These are phyloP conservation scores for Chaetoscypha palmicola DNA, from an alignment of 2,329 filamentous ascomycete species.

Conservation along the genomic window DNA sequence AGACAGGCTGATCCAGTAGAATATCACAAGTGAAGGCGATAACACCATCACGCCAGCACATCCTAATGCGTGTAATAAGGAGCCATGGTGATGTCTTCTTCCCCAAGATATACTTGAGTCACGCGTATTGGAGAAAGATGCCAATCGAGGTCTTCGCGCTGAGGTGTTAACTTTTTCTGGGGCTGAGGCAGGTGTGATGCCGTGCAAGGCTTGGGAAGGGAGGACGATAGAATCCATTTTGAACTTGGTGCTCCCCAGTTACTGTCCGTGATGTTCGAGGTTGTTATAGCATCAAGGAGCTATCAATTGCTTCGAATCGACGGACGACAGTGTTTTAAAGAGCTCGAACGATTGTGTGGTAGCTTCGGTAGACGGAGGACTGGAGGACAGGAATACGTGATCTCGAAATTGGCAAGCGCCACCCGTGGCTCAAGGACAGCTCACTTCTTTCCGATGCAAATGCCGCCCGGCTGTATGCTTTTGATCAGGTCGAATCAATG, in stretches of 20 bases:
- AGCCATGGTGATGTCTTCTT: slow-evolving; percentile 7
- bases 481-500: too few species aligned
- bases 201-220: slow-evolving; percentile 2
- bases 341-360: neutral
- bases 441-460: too few species aligned
- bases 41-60: slow-evolving; percentile 20
- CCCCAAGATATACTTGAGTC: slow-evolving; percentile 7
- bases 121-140: slow-evolving; percentile 5
- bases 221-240: slow-evolving; percentile 6
- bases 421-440: neutral
- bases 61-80: slow-evolving; percentile 11
- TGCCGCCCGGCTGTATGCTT: too few species aligned
- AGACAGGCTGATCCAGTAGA: slow-evolving; percentile 21
- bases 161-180: neutral
- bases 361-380: neutral
- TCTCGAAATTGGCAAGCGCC: slow-evolving; percentile 3
- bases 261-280: too few species aligned
- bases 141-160: slow-evolving; percentile 1
- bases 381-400: neutral
- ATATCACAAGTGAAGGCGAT: slow-evolving; percentile 21
- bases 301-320: neutral
- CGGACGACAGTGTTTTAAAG: neutral
- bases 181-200: neutral
- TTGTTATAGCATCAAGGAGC: too few species aligned
- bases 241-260: too few species aligned